Base-by-base conservation (phyloP, 441 rosid species). In the Biscutella auriculata region DNA sequence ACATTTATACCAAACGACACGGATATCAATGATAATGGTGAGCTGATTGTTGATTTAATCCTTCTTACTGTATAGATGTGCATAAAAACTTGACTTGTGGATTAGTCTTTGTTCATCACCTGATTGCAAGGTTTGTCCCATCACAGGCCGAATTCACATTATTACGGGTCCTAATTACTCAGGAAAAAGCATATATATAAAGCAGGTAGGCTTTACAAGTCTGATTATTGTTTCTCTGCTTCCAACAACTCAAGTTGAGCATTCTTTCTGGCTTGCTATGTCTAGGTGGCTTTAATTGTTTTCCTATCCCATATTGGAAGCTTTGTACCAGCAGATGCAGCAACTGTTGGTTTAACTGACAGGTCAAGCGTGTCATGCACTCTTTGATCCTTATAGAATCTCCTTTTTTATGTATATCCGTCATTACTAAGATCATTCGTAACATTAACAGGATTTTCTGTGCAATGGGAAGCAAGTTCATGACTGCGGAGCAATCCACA, bases 121-220 rank as follows among this genome's bases (percentile, higher is more conserved):
- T 44, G 14, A 67, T 29, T 34, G 27, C 64, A 50, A 75, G n/a
- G 41, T 25, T 74, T 66, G 11, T 67, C 53, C 58, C 72, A 42
- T 61, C 66, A 66, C 84, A 93, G 99, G 84, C 57, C 79, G 81
- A 72, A 78, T 93, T 69, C 76, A 73, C 73, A 76, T 93, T 74
- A 89, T 93, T 64, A 88, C 97, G 11, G 98, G 98, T 68, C 98
- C 98, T 51, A 93, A 88, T 75, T 93, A 83, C 78, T 88, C 97
- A 12, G 98, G 98, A 74, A 93, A 93, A 77, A 93, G 98, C 62
- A 87, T 93, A 68, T 93, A 88, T 67, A 73, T 87, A 69, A 93
- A 93, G 70, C 98, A 93, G 97, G 98, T 84, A 7, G 46, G 72
- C 51, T 17, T 51, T 34, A 57, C 59, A 63, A 50, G 26, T 13